Conservation (phyloP, 192 early-diverging fungal species). For the Coemansia sp. region DNA sequence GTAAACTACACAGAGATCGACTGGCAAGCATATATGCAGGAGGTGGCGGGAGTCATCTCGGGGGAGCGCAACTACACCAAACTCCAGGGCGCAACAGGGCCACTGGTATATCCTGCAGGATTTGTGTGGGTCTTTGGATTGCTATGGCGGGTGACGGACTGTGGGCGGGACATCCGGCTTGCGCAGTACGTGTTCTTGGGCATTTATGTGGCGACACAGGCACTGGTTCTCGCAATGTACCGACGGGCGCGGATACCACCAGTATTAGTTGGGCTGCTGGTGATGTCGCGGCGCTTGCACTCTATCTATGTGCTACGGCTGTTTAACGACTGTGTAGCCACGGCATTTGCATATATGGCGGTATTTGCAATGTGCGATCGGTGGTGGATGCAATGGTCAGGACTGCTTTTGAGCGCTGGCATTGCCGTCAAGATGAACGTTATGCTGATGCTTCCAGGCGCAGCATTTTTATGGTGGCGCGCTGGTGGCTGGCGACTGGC, state of each 20-base stretch:
- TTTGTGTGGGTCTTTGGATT: constrained; percentile 85
- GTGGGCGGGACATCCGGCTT: constrained; percentile 65
- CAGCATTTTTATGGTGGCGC: constrained; percentile 62
- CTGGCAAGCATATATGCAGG: constrained; percentile 95
- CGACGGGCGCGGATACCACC: constrained; percentile 64
- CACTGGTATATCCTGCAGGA: constrained; percentile 89
- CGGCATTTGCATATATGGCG: constrained; percentile 76
- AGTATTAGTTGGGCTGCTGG: constrained; percentile 63
- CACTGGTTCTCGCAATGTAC: constrained; percentile 72
- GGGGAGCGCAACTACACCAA: constrained; percentile 86
- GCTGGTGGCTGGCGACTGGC: constrained; percentile 16
- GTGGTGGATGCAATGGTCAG: constrained; percentile 44
- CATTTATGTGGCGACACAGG: constrained; percentile 70
- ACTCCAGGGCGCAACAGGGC: constrained; percentile 87
- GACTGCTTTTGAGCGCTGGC: constrained; percentile 62
- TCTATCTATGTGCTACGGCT: constrained; percentile 90
- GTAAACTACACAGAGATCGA: constrained; percentile 89
- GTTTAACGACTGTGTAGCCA: constrained; percentile 93
- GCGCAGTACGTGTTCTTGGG: constrained; percentile 87
- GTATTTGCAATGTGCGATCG: constrained; percentile 64
- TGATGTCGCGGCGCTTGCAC: constrained; percentile 82
- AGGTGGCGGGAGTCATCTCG: constrained; percentile 72
- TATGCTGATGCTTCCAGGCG: constrained; percentile 86
- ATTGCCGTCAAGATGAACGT: constrained; percentile 96
- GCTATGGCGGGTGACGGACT: constrained; percentile 67